phyloP scores from a whole-genome alignment of 2,329 filamentous ascomycete species.

The Hypoxylon sp. region DNA sequence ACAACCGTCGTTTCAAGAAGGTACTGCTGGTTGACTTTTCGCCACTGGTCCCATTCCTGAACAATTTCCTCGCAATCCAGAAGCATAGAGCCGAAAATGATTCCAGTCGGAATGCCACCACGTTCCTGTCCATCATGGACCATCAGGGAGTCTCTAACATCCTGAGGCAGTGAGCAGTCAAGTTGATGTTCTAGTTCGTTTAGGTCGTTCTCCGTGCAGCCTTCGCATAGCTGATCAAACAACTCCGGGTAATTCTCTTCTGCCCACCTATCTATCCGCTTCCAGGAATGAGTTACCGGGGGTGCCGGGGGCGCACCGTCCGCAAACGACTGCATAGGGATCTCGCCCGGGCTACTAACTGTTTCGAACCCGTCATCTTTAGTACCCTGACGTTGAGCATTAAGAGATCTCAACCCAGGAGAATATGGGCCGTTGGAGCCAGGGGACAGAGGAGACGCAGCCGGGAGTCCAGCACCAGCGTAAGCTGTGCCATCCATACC shows the following conservation, averaged over 20 bases:
- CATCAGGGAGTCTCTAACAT: constrained; percentile 91
- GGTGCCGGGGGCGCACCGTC: constrained; percentile 92
- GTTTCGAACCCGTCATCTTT: constrained; percentile 77
- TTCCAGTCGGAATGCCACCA: constrained; percentile 88
- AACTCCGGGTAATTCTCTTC: constrained; percentile 97
- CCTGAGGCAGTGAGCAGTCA: constrained; percentile 92
- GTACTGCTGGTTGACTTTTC: constrained; percentile 91
- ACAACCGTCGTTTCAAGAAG: constrained; percentile 71
- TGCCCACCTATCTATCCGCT: constrained; percentile 91
- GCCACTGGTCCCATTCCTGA: constrained; percentile 98
- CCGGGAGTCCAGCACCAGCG: constrained; percentile 63
- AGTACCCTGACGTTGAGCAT: constrained; percentile 71
- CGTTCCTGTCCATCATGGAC: constrained; percentile 98
- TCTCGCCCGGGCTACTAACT: constrained; percentile 79
- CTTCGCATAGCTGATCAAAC: constrained; percentile 92
- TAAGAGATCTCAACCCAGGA: constrained; percentile 86
- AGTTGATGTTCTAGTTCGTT: constrained; percentile 97
- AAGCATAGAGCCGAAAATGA: constrained; percentile 94
- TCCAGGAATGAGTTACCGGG: constrained; percentile 90
- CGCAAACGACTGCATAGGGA: constrained; percentile 95
- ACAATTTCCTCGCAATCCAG: constrained; percentile 98
- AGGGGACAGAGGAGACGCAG: constrained; percentile 60
- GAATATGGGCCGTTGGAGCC: constrained; percentile 83
- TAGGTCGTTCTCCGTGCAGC: constrained; percentile 91
- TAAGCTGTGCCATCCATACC: constrained; percentile 71